phyloP scores from a whole-genome alignment of 139 green algal genomes.

The Trebouxia sp. region DNA sequence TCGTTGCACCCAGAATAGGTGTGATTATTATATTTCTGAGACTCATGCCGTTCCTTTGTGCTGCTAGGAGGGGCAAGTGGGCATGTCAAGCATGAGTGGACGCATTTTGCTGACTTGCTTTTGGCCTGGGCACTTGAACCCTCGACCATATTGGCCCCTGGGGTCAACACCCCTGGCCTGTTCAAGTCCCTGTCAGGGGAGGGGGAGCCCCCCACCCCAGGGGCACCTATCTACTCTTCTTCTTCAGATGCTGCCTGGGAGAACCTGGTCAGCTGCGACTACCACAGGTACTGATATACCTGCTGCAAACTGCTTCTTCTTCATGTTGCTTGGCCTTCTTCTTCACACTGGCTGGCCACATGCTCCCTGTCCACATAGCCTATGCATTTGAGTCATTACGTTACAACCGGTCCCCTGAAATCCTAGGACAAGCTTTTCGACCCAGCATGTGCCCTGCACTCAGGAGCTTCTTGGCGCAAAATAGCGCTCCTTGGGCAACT shows the following conservation, averaged over 20 bases:
- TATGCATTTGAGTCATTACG: too few relatives aligned
- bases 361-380: too few relatives aligned
- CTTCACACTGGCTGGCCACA: too few relatives aligned
- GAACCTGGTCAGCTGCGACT: slow-evolving; percentile 29
- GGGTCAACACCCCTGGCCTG: neutral
- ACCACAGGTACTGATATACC: slow-evolving; percentile 40
- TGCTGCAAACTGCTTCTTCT: too few relatives aligned
- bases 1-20: too few relatives aligned
- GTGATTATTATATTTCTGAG: too few relatives aligned
- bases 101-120: slow-evolving; percentile 7
- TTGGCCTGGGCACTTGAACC: slow-evolving; percentile 6
- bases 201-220: slow-evolving; percentile 13
- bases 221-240: slow-evolving; percentile 12
- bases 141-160: neutral
- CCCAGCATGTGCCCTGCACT: neutral
- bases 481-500: neutral
- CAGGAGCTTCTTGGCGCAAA: neutral
- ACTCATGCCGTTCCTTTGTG: too few relatives aligned
- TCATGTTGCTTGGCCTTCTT: neutral
- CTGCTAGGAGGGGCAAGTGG: neutral
- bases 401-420: too few relatives aligned
- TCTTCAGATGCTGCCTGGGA: slow-evolving; percentile 30
- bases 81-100: slow-evolving; percentile 25
- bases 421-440: too few relatives aligned
- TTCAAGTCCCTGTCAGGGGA: slow-evolving; percentile 12